A percentile compares a stretch with the other conserved stretches of the same genome.
Conservation (phyloP, 2,329 filamentous ascomycete genomes). For the Microdochium trichocladiopsis region DNA sequence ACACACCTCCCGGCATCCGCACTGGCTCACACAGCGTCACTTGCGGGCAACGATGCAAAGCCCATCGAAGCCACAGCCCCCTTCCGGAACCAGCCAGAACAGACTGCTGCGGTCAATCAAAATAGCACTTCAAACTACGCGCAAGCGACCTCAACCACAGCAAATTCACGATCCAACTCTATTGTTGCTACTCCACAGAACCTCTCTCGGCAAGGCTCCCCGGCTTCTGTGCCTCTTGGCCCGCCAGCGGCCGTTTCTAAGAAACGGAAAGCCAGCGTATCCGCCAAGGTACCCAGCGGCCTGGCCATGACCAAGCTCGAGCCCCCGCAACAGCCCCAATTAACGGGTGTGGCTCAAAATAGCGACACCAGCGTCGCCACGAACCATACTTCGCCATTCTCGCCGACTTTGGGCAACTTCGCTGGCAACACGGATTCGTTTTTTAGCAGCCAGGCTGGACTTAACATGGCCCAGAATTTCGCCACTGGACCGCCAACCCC, state of each 20-base stretch:
- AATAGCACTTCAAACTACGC: slow-evolving; percentile 14
- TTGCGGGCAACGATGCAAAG: slow-evolving; percentile 15
- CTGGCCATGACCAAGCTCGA: slow-evolving; percentile 80
- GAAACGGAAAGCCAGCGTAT: slow-evolving; percentile 72
- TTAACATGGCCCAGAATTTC: slow-evolving; percentile 29
- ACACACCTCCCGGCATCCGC: slow-evolving; percentile 51
- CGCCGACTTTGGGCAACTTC: slow-evolving; percentile 37
- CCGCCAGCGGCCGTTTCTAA: slow-evolving; percentile 63
- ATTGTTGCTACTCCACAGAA: slow-evolving; percentile 45
- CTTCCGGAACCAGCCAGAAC: slow-evolving; percentile 30
- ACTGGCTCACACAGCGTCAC: slow-evolving; percentile 12
- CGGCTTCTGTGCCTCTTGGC: slow-evolving; percentile 56
- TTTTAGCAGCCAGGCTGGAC: slow-evolving; percentile 16
- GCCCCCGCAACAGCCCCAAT: slow-evolving; percentile 36
- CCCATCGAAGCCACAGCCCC: slow-evolving; percentile 27
- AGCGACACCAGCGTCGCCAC: slow-evolving; percentile 23
- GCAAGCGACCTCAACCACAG: slow-evolving; percentile 17
- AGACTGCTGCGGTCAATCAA: slow-evolving; percentile 50
- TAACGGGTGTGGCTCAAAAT: slow-evolving; percentile 23
- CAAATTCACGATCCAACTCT: slow-evolving; percentile 8
- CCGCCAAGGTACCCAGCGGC: slow-evolving; percentile 61
- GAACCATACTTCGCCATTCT: slow-evolving; percentile 45
- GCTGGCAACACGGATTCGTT: slow-evolving; percentile 26
- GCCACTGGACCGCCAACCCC: slow-evolving; percentile 59
- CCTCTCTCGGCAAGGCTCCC: slow-evolving; percentile 69